Percentiles rank a stretch among this genome's conserved stretches.
Evolutionary conservation across 352 stramenopile species (phyloP).

Genomic region (Phytophthora europaea): DNA sequence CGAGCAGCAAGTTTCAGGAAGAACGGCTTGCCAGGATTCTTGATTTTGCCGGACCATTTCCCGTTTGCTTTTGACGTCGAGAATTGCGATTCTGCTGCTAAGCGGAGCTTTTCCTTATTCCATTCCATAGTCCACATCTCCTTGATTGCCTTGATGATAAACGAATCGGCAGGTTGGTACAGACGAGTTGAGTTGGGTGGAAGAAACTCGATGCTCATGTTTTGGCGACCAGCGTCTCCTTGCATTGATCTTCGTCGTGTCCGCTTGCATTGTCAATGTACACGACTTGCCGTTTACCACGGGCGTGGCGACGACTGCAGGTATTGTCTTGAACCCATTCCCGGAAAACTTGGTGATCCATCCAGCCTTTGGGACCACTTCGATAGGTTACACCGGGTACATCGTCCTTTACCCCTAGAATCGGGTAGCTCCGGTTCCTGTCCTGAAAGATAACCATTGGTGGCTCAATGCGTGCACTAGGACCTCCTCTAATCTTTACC

Average conservation of each 20-base stretch:
- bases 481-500: neutral
- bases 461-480: neutral
- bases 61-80: neutral
- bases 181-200: neutral
- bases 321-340: neutral
- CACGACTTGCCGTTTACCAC: neutral
- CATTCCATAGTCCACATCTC: slow-evolving; percentile 5
- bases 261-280: neutral
- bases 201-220: neutral
- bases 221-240: neutral
- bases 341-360: slow-evolving; percentile 1
- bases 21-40: slow-evolving; percentile 4
- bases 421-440: neutral
- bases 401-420: neutral
- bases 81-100: neutral
- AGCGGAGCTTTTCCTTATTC: slow-evolving; percentile 1
- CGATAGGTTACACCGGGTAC: neutral
- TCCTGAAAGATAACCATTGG: slow-evolving; percentile 7
- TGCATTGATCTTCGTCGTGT: neutral
- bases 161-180: neutral
- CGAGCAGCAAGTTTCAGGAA: neutral
- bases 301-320: neutral
- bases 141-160: neutral
- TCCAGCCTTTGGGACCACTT: slow-evolving; percentile 1
- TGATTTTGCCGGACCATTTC: neutral